Percentiles rank a stretch among this genome's conserved stretches.
phyloP scores from a whole-genome alignment of 352 stramenopile genomes.

The Chrysophaeum taylorii region DNA sequence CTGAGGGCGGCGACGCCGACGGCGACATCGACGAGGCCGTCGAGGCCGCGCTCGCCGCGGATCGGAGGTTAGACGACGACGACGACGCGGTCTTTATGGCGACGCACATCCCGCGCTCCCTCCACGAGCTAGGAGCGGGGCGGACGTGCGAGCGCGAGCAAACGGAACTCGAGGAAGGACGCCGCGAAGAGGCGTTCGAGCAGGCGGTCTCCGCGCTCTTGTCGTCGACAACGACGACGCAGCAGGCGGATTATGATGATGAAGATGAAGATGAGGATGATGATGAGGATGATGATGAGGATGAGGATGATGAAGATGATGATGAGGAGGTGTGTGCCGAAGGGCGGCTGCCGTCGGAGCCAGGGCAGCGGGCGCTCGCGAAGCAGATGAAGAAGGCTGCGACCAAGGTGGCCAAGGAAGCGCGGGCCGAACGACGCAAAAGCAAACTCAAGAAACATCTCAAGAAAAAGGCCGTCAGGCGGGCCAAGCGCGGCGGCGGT shows the following conservation, averaged over 20 bases:
- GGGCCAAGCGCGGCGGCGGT: no score
- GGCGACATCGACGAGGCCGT: slow-evolving; percentile 37
- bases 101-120: slow-evolving; percentile 81
- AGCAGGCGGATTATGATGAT: slow-evolving; percentile 41
- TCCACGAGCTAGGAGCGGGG: slow-evolving; percentile 72
- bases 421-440: slow-evolving; percentile 77
- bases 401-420: slow-evolving; percentile 87
- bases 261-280: slow-evolving; percentile 41
- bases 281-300: slow-evolving; percentile 57
- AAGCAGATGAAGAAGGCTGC: slow-evolving; percentile 74
- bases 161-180: slow-evolving; percentile 52
- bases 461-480: slow-evolving; percentile 95
- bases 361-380: slow-evolving; percentile 59
- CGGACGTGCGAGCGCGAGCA: slow-evolving; percentile 57
- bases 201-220: slow-evolving; percentile 48
- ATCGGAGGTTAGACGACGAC: slow-evolving; percentile 15
- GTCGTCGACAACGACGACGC: slow-evolving; percentile 33
- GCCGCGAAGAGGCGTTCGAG: slow-evolving; percentile 59
- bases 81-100: slow-evolving; percentile 65
- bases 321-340: slow-evolving; percentile 37
- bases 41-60: slow-evolving; percentile 7
- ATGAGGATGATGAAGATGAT: slow-evolving; percentile 34
- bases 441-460: slow-evolving; percentile 98
- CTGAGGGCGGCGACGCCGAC: no score
- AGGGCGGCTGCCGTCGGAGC: slow-evolving; percentile 39